Conservation (phyloP, 2,329 filamentous ascomycete species). For the Sclerotinia subarctica region DNA sequence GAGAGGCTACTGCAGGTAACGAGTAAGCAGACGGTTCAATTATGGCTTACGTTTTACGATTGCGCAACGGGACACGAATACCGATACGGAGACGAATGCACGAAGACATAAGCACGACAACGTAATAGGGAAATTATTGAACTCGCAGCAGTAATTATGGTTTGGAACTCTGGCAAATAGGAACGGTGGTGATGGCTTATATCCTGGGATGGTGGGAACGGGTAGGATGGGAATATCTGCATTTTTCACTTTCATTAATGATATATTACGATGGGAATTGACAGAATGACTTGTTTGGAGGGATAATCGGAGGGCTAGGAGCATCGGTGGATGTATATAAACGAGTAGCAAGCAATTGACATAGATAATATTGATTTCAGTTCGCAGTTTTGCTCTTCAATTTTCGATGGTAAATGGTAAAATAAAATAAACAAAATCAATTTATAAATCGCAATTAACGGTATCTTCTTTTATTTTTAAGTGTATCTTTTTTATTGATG, state of each 20-base stretch:
- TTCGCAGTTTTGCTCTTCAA: neutral
- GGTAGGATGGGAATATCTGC: neutral
- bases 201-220: neutral
- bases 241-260: neutral
- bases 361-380: neutral
- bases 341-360: neutral
- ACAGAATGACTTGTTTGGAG: neutral
- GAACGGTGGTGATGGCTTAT: neutral
- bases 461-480: neutral
- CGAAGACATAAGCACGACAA: constrained; percentile 9
- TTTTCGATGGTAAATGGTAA: neutral
- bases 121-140: neutral
- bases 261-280: neutral
- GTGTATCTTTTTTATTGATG: neutral
- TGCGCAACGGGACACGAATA: neutral
- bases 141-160: neutral
- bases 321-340: neutral
- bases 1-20: neutral
- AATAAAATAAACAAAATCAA: neutral
- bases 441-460: neutral
- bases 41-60: neutral
- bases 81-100: neutral
- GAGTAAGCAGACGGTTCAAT: neutral
- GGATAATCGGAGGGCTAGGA: neutral
- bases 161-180: neutral